Conservation (phyloP, 179 eudicot genomes). For the Dionaea muscipula region DNA sequence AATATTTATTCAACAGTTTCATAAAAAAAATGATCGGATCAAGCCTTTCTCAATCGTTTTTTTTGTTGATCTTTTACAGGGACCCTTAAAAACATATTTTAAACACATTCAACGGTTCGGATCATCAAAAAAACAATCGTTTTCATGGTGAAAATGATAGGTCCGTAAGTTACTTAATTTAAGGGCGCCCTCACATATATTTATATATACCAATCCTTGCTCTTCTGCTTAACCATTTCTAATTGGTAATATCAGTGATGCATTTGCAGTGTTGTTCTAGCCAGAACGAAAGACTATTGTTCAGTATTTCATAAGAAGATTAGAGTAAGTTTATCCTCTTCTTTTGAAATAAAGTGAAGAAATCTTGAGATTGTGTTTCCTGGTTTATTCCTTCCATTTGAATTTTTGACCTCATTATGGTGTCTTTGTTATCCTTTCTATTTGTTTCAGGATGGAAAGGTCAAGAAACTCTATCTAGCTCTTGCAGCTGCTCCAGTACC, state of each 20-base stretch:
- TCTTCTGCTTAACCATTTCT: too few species aligned
- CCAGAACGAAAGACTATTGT: conserved; percentile 72
- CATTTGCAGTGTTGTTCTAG: conserved; percentile 73
- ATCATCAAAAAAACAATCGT: too few species aligned
- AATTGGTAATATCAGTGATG: conserved; percentile 7
- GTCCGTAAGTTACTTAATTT: too few species aligned
- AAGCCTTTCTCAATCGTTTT: too few species aligned
- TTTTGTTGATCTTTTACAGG: too few species aligned
- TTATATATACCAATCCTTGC: too few species aligned
- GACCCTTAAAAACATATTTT: too few species aligned
- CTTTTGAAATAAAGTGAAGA: background rate
- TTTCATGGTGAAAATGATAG: too few species aligned
- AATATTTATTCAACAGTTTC: too few species aligned
- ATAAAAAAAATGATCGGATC: too few species aligned
- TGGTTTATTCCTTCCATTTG: background rate
- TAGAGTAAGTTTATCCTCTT: conserved; percentile 44
- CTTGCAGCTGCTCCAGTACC: conserved; percentile 86
- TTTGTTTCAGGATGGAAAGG: conserved; percentile 58
- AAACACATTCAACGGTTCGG: too few species aligned
- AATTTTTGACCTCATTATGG: background rate
- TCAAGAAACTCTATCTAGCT: conserved; percentile 84
- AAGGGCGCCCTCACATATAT: too few species aligned
- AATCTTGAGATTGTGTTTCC: background rate
- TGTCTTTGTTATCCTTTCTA: background rate
- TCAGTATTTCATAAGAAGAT: conserved; percentile 79